Conservation (phyloP, 1,284 basidiomycete species). For the Ustilago trichophora region DNA sequence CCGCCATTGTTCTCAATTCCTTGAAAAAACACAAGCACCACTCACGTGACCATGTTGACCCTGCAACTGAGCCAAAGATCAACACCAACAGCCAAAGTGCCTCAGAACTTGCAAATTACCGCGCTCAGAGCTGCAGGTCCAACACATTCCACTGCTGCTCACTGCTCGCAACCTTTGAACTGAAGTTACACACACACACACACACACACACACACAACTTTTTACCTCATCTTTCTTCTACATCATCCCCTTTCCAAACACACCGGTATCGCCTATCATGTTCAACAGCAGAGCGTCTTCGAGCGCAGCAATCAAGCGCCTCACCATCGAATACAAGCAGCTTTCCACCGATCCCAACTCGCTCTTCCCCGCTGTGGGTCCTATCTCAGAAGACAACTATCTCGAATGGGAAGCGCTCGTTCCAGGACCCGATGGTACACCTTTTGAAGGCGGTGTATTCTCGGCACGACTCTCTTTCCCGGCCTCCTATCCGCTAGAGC, state of each 20-base stretch:
- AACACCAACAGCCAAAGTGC: conserved; percentile 11
- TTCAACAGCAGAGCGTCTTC: conserved; percentile 48
- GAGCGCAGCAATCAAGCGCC: conserved; percentile 63
- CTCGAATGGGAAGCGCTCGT: conserved; percentile 98
- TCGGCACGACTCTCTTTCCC: conserved; percentile 86
- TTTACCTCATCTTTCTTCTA: conserved; percentile 16
- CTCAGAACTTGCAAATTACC: too few species aligned
- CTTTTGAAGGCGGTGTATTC: conserved; percentile 98
- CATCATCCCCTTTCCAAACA: conserved; percentile 40
- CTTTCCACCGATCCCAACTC: conserved; percentile 62
- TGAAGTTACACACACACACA: too few species aligned
- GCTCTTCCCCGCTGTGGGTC: conserved; percentile 71
- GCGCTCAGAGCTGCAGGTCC: conserved; percentile 15
- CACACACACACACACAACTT: conserved; percentile 2
- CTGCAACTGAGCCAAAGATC: conserved; percentile 1
- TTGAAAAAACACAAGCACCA: neutral
- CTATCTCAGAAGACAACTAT: conserved; percentile 92
- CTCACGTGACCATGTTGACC: conserved; percentile 8
- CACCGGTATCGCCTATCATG: conserved; percentile 77
- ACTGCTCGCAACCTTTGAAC: neutral
- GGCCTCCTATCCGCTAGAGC: conserved; percentile 64
- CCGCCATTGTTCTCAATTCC: neutral
- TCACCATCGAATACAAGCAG: conserved; percentile 66
- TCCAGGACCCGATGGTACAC: conserved; percentile 94
- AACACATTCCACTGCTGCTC: too few species aligned